Conservation (phyloP, 805 yeast genomes). For the Pichia paraexigua region DNA sequence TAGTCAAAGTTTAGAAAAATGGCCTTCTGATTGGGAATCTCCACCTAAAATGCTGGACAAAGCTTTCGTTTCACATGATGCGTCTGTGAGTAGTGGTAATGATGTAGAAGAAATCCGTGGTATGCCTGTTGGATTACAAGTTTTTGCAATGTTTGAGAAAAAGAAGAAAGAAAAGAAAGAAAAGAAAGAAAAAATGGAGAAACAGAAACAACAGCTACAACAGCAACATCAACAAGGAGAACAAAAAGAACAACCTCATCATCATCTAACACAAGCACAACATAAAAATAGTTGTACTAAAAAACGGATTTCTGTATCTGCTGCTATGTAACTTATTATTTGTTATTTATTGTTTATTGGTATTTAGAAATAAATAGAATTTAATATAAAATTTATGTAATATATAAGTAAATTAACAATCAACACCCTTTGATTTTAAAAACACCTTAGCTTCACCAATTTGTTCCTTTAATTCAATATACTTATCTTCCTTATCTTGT, state of each 20-base stretch:
- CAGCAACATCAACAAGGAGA: no score
- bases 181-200: no score
- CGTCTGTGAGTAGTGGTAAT: slow-evolving; percentile 15
- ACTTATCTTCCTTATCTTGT: slow-evolving; percentile 63
- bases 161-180: slow-evolving; percentile 29
- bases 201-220: no score
- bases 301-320: background rate
- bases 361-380: background rate
- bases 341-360: no score
- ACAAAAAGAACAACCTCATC: no score
- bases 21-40: slow-evolving; percentile 64
- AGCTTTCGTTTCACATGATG: slow-evolving; percentile 36
- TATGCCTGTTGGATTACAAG: slow-evolving; percentile 71
- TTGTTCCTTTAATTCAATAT: slow-evolving; percentile 49
- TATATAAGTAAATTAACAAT: slow-evolving; percentile 9
- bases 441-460: slow-evolving; percentile 58
- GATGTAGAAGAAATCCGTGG: slow-evolving; percentile 37
- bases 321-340: background rate
- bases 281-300: background rate
- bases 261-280: no score
- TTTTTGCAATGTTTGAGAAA: slow-evolving; percentile 78
- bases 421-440: slow-evolving; percentile 47
- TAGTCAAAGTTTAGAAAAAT: slow-evolving; percentile 28
- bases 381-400: background rate
- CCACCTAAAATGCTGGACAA: slow-evolving; percentile 36